Percentiles rank a stretch among this genome's conserved stretches.
Evolutionary conservation across 2,329 filamentous ascomycete species (phyloP).

Genomic region (Phoma sp.): DNA sequence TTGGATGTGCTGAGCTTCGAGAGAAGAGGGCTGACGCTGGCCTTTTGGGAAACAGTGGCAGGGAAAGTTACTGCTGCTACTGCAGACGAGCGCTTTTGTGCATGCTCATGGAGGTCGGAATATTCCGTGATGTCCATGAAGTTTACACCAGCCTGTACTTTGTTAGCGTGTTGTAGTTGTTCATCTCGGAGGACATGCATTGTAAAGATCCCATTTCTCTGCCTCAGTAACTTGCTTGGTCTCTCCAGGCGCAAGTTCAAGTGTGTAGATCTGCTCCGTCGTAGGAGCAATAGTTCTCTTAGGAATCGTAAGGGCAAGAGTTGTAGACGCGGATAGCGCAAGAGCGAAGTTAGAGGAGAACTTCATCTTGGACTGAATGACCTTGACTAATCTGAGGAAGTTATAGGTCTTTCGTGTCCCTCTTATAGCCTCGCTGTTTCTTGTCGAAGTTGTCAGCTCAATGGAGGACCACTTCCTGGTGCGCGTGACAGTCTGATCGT

Average conservation of each 20-base stretch:
- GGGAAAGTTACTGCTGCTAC: conserved; percentile 22
- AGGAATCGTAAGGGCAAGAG: not conserved
- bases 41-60: conserved; percentile 18
- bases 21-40: conserved; percentile 22
- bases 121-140: conserved; percentile 38
- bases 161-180: not conserved
- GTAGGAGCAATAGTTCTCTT: not conserved
- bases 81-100: not conserved
- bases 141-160: conserved; percentile 40
- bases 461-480: not conserved
- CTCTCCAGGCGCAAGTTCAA: conserved; percentile 24
- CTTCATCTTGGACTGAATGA: not conserved
- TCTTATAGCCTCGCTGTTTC: not conserved
- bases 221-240: conserved; percentile 23
- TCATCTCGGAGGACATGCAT: conserved; percentile 3
- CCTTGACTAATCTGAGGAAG: not conserved
- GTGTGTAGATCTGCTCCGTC: conserved; percentile 16
- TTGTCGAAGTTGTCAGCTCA: not conserved
- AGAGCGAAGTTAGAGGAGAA: not conserved
- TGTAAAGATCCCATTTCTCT: conserved; percentile 23
- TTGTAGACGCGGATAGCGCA: not conserved
- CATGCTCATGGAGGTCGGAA: conserved; percentile 16
- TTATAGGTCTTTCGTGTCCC: not conserved
- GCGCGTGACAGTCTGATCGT: too few species aligned
- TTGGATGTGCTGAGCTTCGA: conserved; percentile 28